Evolutionary conservation across 257 asterid species (phyloP).

Genomic region (Solanum sitiens): DNA sequence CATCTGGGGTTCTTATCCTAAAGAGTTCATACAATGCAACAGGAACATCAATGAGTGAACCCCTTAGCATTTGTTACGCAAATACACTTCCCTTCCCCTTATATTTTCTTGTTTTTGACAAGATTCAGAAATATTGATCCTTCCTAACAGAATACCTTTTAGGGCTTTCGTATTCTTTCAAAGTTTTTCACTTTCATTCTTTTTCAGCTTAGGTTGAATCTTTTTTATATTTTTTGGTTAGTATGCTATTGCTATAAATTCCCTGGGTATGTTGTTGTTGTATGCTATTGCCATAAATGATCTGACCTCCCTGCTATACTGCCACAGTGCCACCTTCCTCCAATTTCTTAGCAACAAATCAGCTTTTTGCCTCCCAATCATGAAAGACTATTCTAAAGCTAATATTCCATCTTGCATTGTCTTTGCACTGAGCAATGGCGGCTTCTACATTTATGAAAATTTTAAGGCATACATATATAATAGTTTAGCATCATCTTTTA

Average conservation of each 20-base stretch:
- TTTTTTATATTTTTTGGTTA: neutral
- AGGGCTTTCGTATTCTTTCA: neutral
- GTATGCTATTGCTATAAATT: no score
- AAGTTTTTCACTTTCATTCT: neutral
- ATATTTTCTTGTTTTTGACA: neutral
- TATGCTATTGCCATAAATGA: neutral
- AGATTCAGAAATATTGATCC: neutral
- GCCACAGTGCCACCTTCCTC: neutral
- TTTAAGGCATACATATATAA: neutral
- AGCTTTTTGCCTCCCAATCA: neutral
- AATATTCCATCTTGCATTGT: neutral
- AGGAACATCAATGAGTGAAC: neutral
- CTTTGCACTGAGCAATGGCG: neutral
- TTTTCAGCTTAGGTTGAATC: neutral
- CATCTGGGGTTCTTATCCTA: neutral
- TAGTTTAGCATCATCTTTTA: neutral
- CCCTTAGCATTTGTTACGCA: neutral
- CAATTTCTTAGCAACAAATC: neutral
- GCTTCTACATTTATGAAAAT: neutral
- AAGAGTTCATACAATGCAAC: neutral
- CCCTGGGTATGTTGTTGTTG: no score
- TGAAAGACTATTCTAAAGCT: neutral
- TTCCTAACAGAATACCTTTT: neutral
- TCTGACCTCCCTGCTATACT: neutral
- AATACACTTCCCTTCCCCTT: neutral